Evolutionary conservation across 768 basidiomycete genomes (phyloP), one percentile per base, ranked within the genome.

Genomic region (Russula emetica): DNA sequence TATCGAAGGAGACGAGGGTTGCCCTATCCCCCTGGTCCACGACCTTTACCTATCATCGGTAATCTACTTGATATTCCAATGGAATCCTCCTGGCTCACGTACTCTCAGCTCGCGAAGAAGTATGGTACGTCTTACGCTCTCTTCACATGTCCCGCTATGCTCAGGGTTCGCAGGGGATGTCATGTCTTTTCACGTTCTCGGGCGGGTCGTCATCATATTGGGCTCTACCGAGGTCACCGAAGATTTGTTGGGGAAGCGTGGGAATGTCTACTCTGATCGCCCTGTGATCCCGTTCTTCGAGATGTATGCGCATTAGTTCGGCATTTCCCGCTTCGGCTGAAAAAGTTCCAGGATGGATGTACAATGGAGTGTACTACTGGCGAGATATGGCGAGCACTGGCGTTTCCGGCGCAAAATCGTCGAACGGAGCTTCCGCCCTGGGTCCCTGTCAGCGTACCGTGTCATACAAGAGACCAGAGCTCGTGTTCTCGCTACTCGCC

Each of bases 241-340:
- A 10, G 81, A 80, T 62, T 72, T 86, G 28, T 73, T 86, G 34
- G 83, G 83, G 47, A 83, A 78, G 69, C 76, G 81, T 57, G 79
- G 82, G 57, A 67, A 77, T 26, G 79, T 38, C 28, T 66, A 47
- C 45, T 58, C 57, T 9, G 61, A 59, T 34, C 62, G 65, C 14
- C 32, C 56, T 3, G 22, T 3, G 16, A 32, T 40, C 30, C 50
- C 61, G n/a, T 30, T 66, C 30, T 32, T 54, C 16, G 57, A 59
- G 10, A 64, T 66, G 65, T 66, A 42, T 6, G 61, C 1, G 8
- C 34, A 9, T 49, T 16, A 14, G 0, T 9, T 13, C n/a, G 18
- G 4, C 1, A 2, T 8, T 2, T 22, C 2, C n/a, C 16, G 2
- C 2, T 55, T 18, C 14, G 20, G 34, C 9, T n/a, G 9, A 34